Percentiles rank a stretch among this genome's conserved stretches.
Evolutionary conservation across 768 basidiomycete genomes (phyloP).

Genomic region (Podaxis sp.): DNA sequence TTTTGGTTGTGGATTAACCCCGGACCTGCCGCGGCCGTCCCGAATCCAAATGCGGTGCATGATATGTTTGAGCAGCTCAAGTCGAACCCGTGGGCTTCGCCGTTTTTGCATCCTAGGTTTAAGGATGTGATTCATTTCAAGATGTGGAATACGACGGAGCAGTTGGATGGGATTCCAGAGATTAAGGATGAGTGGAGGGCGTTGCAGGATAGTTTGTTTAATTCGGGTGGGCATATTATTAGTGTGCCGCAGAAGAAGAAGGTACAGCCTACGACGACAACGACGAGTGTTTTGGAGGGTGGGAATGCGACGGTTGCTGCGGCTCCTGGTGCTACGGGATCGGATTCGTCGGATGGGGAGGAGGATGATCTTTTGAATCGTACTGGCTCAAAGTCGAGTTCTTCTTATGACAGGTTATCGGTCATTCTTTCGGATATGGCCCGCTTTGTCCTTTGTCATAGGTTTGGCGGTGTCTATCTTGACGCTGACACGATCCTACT

Average conservation of each 20-base stretch:
- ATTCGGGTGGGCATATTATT: conserved; percentile 80
- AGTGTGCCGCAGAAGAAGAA: conserved; percentile 46
- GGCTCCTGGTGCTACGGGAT: conserved; percentile 24
- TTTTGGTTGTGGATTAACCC: conserved; percentile 98
- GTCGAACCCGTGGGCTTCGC: conserved; percentile 86
- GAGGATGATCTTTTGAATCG: conserved; percentile 67
- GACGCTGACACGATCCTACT: conserved; percentile 93
- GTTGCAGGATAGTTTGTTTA: conserved; percentile 76
- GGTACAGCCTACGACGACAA: conserved; percentile 19
- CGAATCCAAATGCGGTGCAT: conserved; percentile 71
- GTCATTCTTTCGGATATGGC: conserved; percentile 96
- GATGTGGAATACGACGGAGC: conserved; percentile 96
- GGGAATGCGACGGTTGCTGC: conserved; percentile 50
- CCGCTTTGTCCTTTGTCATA: conserved; percentile 91
- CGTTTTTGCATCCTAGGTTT: conserved; percentile 88
- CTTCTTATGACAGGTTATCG: conserved; percentile 86
- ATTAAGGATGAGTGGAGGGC: conserved; percentile 86
- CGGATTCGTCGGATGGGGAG: conserved; percentile 30
- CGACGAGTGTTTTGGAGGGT: conserved; percentile 4
- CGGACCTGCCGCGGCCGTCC: conserved; percentile 82
- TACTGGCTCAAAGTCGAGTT: conserved; percentile 84
- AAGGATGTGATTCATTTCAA: conserved; percentile 88
- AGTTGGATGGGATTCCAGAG: conserved; percentile 84
- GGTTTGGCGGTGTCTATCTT: conserved; percentile 92
- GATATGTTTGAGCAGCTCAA: conserved; percentile 85